A percentile compares a stretch with the other conserved stretches of the same genome.
These are phyloP conservation scores for Domatiomyces globalis DNA, from an alignment of 2,329 filamentous ascomycete genomes.

Conservation along the genomic window DNA sequence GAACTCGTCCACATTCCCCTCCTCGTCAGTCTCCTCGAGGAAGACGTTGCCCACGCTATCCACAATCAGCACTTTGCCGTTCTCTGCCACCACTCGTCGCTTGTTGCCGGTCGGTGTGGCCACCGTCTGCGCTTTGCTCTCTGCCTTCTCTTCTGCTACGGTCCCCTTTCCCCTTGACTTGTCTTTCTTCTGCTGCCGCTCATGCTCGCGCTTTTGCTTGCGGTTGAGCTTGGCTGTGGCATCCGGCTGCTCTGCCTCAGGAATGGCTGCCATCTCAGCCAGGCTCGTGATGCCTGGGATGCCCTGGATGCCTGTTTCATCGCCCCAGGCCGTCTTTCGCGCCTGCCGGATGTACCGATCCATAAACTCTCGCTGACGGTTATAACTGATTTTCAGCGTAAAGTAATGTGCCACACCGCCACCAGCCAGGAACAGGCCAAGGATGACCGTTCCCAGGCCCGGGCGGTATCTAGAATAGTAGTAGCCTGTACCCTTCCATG, in stretches of 20 bases:
- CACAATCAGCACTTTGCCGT: constrained; percentile 87
- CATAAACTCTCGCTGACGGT: constrained; percentile 79
- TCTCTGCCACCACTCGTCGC: constrained; percentile 82
- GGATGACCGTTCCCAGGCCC: constrained; percentile 68
- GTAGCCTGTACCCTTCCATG: constrained; percentile 95
- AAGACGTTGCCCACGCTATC: constrained; percentile 87
- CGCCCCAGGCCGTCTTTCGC: constrained; percentile 76
- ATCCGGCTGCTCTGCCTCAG: constrained; percentile 33
- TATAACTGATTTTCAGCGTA: constrained; percentile 72
- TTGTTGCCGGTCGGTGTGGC: constrained; percentile 57
- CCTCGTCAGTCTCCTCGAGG: constrained; percentile 79
- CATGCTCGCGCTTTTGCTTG: constrained; percentile 75
- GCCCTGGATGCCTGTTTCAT: constrained; percentile 50
- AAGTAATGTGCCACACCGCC: constrained; percentile 82
- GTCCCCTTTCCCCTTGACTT: constrained; percentile 36
- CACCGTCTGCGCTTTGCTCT: constrained; percentile 22
- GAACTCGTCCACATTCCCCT: constrained; percentile 69
- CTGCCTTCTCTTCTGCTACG: constrained; percentile 14
- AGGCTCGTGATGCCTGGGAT: constrained; percentile 51
- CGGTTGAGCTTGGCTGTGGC: constrained; percentile 55
- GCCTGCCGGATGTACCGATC: constrained; percentile 85
- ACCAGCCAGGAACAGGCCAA: constrained; percentile 66
- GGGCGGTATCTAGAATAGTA: constrained; percentile 93
- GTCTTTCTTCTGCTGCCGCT: constrained; percentile 63
- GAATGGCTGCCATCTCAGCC: constrained; percentile 22